Evolutionary conservation across 345 rosid species (phyloP).

Genomic region (Moricandia moricandioides): DNA sequence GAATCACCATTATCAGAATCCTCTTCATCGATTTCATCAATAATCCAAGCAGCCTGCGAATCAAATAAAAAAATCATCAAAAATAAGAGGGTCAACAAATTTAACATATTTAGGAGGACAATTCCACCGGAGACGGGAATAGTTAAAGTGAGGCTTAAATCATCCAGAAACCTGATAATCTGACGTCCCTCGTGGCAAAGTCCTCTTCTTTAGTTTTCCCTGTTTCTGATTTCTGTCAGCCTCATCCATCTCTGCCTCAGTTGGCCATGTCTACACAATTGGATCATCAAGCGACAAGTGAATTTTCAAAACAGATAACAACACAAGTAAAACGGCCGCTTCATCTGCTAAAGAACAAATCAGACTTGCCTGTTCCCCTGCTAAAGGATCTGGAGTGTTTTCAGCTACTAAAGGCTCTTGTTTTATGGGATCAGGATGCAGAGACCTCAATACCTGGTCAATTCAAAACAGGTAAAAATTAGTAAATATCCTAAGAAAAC

Average conservation of each 20-base stretch:
- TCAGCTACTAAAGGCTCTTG: constrained; percentile 56
- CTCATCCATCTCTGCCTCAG: constrained; percentile 89
- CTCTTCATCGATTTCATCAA: constrained; percentile 77
- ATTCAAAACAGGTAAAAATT: background rate
- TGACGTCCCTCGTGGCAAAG: constrained; percentile 86
- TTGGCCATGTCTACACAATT: constrained; percentile 85
- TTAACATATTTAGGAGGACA: too few relatives aligned
- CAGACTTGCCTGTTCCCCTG: constrained; percentile 82
- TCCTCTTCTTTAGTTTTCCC: constrained; percentile 54
- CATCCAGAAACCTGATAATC: constrained; percentile 71
- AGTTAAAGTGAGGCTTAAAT: background rate
- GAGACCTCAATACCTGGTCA: constrained; percentile 54
- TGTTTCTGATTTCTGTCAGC: constrained; percentile 46
- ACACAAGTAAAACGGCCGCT: background rate
- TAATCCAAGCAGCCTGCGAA: constrained; percentile 94
- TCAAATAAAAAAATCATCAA: background rate
- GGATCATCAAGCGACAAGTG: background rate
- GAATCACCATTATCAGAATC: constrained; percentile 45
- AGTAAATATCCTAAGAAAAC: background rate
- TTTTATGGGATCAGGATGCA: constrained; percentile 58
- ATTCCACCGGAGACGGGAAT: background rate
- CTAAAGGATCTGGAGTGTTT: constrained; percentile 54
- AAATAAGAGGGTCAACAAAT: too few relatives aligned
- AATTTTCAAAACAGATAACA: constrained; percentile 10
- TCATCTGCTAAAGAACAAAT: constrained; percentile 4